Evolutionary conservation across 139 green algal genomes (phyloP), one percentile per base, ranked within the genome.

Genomic region (Chlamydomonas asymmetrica): DNA sequence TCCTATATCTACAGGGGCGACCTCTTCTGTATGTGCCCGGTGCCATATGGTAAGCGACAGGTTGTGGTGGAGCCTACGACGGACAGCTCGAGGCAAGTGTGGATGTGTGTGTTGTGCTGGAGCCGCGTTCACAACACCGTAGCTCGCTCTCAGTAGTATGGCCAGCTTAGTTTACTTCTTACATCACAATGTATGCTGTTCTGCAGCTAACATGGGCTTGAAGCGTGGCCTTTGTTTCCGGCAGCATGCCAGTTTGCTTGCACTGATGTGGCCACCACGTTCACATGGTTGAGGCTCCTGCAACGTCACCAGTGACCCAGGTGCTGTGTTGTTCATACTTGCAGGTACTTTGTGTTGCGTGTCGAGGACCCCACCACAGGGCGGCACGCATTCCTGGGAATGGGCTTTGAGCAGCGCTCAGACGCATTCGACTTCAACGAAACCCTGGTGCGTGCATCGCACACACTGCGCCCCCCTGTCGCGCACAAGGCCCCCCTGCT

Each of bases 401-500:
- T 97, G 57, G 88, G 84, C 48, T 97, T 97, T 50, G 43, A 63
- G 20, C 90, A 96, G 34, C 74, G 92, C 5, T 68, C 32, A 0
- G 79, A 93, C 20, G 91, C 92, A 0, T 96, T 96, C 71, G 92
- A 95, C 78, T 97, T 97, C 84, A 93, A 91, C n/a, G 91, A 93
- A 10, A 86, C 90, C 1, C 74, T 96, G 71, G 84, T 92, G 66
- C 41, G 86, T 34, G 27, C n/a, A n/a, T n/a, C n/a, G n/a, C n/a
- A n/a, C n/a, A n/a, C n/a, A n/a, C n/a, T n/a, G n/a, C n/a, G n/a
- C n/a, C n/a, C n/a, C n/a, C n/a, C n/a, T n/a, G n/a, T n/a, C n/a
- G n/a, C n/a, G n/a, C n/a, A n/a, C n/a, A n/a, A n/a, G n/a, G n/a
- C n/a, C n/a, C n/a, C n/a, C n/a, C n/a, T n/a, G n/a, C n/a, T n/a